Base-by-base conservation (phyloP, 2,329 filamentous ascomycete species). In the Scorias spongiosa region DNA sequence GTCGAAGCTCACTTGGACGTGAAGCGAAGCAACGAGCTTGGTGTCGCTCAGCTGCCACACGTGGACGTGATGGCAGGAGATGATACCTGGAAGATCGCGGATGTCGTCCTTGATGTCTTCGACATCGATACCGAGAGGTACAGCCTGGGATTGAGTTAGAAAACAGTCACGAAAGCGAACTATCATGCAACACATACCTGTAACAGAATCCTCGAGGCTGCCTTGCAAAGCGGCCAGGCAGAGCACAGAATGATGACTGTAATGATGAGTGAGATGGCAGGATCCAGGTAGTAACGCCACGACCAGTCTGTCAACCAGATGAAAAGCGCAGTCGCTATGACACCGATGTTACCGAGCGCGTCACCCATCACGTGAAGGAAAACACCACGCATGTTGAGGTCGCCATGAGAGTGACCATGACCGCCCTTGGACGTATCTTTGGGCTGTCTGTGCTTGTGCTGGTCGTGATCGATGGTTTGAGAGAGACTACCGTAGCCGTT, bases 11-110 rank as follows among this genome's bases (percentile, higher is more conserved):
- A 98, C 82, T 61, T 94, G 86, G 39, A 98, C 81, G 59, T 98
- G 91, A 64, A 98, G 76, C 10, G 84, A 91, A 10, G 91, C 89
- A 32, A 98, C 82, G 29, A 94, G 72, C 68, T 95, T 94, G 42
- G 87, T 91, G 59, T 96, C 89, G 12, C 84, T 93, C 29, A 98
- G 75, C 63, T 96, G 89, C 91, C 91, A 98, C 49, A 98, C 87
- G 61, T 98, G 91, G 17, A 98, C 74, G 61, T 98, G 89, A 64
- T 98, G 91, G 58, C 87, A 94, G 60, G 83, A 86, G 48, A 91
- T 70, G 40, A 98, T 83, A 37, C 88, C 88, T 0, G 83, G 81
- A 5, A 98, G 76, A 12, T 75, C 68, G 58, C 88, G 77, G 43
- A 98, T 94, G 60, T 98, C 91, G 51, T 89, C 81, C 52, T 86